Conservation (phyloP, 345 rosid species). For the Populus deltoides region DNA sequence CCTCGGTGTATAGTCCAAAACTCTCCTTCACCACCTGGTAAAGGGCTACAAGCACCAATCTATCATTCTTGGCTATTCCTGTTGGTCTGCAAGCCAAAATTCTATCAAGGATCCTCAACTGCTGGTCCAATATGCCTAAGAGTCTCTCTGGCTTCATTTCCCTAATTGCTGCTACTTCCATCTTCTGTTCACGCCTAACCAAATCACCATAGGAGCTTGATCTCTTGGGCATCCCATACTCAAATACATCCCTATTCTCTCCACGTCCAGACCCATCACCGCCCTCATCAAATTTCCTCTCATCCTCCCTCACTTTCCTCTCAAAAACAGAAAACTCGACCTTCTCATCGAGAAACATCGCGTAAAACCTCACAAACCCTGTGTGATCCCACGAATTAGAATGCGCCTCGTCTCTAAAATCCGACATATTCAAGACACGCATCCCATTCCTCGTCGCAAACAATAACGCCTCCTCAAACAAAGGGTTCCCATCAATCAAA, state of each 20-base stretch:
- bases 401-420: slow-evolving; percentile 72
- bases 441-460: slow-evolving; percentile 70
- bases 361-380: slow-evolving; percentile 67
- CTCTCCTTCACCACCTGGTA: slow-evolving; percentile 24
- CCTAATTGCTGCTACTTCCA: slow-evolving; percentile 3
- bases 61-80: slow-evolving; percentile 20
- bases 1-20: slow-evolving; percentile 18
- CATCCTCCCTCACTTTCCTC: slow-evolving; percentile 25
- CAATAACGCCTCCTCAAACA: slow-evolving; percentile 74
- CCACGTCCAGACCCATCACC: slow-evolving; percentile 5
- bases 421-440: slow-evolving; percentile 78
- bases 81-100: slow-evolving; percentile 23
- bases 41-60: slow-evolving; percentile 16
- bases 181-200: neutral
- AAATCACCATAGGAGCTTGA: slow-evolving; percentile 8
- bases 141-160: slow-evolving; percentile 20
- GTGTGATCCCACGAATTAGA: slow-evolving; percentile 89
- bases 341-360: slow-evolving; percentile 73
- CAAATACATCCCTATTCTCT: slow-evolving; percentile 14
- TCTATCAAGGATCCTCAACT: slow-evolving; percentile 23
- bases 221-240: slow-evolving; percentile 9
- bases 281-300: slow-evolving; percentile 11
- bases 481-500: slow-evolving; percentile 62
- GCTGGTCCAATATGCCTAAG: slow-evolving; percentile 10
- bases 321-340: slow-evolving; percentile 59